phyloP scores from a whole-genome alignment of 495 filamentous ascomycete genomes.

The Podospora australis region DNA sequence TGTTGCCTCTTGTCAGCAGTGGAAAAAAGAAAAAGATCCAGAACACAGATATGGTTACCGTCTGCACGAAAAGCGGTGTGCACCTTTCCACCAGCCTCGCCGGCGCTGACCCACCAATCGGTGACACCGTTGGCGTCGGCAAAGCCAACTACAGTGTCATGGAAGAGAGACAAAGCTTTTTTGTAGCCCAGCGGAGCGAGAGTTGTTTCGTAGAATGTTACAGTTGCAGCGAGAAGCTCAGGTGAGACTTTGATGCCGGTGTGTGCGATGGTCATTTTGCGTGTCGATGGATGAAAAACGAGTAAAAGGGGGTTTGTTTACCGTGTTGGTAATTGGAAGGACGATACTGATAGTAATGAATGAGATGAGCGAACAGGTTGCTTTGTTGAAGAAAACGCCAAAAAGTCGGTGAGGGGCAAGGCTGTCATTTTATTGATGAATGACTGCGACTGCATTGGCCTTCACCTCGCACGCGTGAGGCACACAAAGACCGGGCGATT shows the following conservation, averaged over 20 bases:
- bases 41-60: constrained; percentile 7
- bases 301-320: no score
- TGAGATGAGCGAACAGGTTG: no score
- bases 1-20: background rate
- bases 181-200: constrained; percentile 22
- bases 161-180: background rate
- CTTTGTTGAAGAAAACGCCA: no score
- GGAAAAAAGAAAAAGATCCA: background rate
- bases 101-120: constrained; percentile 17
- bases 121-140: constrained; percentile 1
- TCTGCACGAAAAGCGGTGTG: constrained; percentile 17
- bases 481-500: no score
- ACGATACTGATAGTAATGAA: no score
- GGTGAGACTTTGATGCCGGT: constrained; percentile 14
- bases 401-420: no score
- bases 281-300: no score
- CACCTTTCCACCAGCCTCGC: background rate
- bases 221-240: background rate
- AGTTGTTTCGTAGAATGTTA: constrained; percentile 15
- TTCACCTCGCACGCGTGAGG: no score
- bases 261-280: constrained; percentile 22
- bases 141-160: constrained; percentile 18
- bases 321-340: no score
- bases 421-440: no score
- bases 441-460: no score